Conservation (phyloP, 164 flowering plant species). For the Kingdonia uniflora region DNA sequence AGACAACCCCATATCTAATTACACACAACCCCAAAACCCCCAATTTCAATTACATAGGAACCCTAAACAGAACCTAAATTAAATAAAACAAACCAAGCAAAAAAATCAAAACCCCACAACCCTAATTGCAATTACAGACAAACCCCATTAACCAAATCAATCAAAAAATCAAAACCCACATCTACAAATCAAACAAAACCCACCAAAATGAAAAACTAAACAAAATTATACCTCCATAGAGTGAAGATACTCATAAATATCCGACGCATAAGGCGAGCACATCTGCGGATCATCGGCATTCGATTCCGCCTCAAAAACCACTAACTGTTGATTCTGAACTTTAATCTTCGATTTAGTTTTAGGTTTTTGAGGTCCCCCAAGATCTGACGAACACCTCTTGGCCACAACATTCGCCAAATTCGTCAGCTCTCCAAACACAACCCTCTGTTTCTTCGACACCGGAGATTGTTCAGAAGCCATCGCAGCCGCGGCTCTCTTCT, state of each 20-base stretch:
- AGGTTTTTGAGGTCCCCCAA: slow-evolving; percentile 8
- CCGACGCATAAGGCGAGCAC: slow-evolving; percentile 22
- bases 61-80: too few species aligned
- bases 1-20: too few species aligned
- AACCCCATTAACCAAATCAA: too few species aligned
- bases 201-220: neutral
- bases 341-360: slow-evolving; percentile 12
- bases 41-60: too few species aligned
- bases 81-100: too few species aligned
- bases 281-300: slow-evolving; percentile 19
- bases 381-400: slow-evolving; percentile 5
- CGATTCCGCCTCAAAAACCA: neutral
- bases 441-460: slow-evolving; percentile 26
- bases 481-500: slow-evolving; percentile 26
- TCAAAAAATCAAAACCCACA: neutral
- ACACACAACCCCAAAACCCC: neutral
- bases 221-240: slow-evolving; percentile 44
- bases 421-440: slow-evolving; percentile 41
- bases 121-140: too few species aligned
- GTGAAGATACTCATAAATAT: slow-evolving; percentile 35
- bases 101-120: too few species aligned
- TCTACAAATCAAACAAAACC: neutral
- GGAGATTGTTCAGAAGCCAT: neutral
- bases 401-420: slow-evolving; percentile 10
- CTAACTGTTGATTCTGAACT: too few species aligned